phyloP scores from a whole-genome alignment of 1,284 basidiomycete species.

The Ceratobasidium sp. region DNA sequence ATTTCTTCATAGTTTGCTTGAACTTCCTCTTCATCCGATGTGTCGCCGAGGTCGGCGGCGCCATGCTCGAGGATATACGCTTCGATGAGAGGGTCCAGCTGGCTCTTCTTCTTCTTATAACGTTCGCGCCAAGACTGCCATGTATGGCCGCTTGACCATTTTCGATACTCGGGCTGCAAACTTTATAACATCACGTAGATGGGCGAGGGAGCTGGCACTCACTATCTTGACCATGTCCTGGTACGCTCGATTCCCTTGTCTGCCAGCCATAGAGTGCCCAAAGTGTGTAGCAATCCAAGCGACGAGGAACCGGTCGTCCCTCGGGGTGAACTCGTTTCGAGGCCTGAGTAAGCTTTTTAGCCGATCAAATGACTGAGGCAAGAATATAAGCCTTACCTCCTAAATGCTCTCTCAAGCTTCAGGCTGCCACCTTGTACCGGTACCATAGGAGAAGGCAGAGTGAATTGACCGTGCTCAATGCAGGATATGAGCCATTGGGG shows the following conservation, averaged over 20 bases:
- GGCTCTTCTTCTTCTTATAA: conserved; percentile 11
- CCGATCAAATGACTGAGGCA: no score
- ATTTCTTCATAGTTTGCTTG: no score
- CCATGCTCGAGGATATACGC: not conserved
- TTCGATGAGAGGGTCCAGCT: conserved; percentile 2
- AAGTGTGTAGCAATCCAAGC: not conserved
- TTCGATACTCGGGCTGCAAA: not conserved
- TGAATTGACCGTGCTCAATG: not conserved
- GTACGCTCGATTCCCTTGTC: conserved; percentile 13
- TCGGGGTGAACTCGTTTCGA: not conserved
- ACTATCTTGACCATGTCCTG: not conserved
- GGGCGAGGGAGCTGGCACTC: not conserved
- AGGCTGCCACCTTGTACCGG: not conserved
- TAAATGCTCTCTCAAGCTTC: not conserved
- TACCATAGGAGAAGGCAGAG: not conserved
- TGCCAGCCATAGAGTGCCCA: not conserved
- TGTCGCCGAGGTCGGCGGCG: no score
- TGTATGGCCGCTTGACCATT: not conserved
- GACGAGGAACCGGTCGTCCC: conserved; percentile 3
- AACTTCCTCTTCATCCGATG: no score
- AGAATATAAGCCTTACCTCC: not conserved
- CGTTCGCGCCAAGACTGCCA: conserved; percentile 28
- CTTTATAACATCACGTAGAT: not conserved
- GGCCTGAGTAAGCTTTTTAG: not conserved
- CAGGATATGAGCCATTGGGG: not conserved